These are phyloP conservation scores for Acacia acuminata DNA, from an alignment of 306 rosid genomes.

Conservation along the genomic window DNA sequence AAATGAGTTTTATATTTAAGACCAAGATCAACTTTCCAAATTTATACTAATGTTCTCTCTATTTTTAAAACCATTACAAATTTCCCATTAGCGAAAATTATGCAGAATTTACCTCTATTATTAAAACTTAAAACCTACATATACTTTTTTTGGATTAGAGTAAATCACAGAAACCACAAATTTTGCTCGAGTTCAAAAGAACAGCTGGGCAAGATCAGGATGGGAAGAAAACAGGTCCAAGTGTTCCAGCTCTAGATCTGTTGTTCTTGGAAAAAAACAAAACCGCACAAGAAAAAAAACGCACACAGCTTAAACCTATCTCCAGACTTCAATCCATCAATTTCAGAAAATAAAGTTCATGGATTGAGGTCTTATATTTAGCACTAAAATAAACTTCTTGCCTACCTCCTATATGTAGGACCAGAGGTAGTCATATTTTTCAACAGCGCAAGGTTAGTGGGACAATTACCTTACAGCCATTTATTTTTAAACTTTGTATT, in stretches of 20 bases:
- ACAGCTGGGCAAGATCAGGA: no score
- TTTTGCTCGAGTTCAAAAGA: no score
- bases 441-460: neutral
- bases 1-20: no score
- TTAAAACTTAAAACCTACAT: neutral
- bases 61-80: neutral
- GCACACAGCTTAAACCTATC: no score
- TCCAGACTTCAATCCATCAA: no score
- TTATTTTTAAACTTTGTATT: slow-evolving; percentile 65
- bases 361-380: no score
- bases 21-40: neutral
- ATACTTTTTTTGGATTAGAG: neutral
- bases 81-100: neutral
- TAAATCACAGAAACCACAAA: neutral
- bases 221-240: no score
- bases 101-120: neutral
- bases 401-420: no score
- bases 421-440: neutral
- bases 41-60: neutral
- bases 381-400: no score
- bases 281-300: no score
- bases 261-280: no score
- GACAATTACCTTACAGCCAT: slow-evolving; percentile 39
- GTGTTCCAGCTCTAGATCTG: neutral
- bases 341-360: no score